phyloP scores from a whole-genome alignment of 83 land plant genomes.

The Thuja plicata region DNA sequence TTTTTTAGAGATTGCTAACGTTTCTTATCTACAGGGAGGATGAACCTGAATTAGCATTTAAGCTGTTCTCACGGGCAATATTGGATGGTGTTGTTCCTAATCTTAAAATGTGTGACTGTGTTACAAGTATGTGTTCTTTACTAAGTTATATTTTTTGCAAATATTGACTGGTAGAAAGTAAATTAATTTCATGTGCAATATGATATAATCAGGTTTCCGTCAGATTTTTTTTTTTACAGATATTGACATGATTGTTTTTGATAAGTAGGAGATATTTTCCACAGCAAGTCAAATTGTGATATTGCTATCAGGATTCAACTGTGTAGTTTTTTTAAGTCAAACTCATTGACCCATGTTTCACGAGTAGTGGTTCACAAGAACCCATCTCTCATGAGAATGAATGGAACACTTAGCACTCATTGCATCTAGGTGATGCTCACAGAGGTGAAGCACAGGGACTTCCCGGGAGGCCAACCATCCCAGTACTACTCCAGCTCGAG shows the following conservation, averaged over 20 bases:
- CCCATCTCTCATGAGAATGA: too few species aligned
- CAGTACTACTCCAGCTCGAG: too few species aligned
- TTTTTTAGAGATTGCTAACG: background rate
- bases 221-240: background rate
- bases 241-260: background rate
- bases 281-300: too few species aligned
- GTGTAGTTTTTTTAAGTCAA: too few species aligned
- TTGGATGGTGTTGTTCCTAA: conserved; percentile 48
- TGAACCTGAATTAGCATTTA: conserved; percentile 51
- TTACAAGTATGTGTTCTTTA: conserved; percentile 34
- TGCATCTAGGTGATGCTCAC: too few species aligned
- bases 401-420: too few species aligned
- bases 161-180: background rate
- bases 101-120: conserved; percentile 46
- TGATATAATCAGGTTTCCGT: background rate
- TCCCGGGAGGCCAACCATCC: too few species aligned
- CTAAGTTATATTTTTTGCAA: background rate
- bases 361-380: too few species aligned
- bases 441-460: too few species aligned
- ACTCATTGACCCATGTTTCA: too few species aligned
- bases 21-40: conserved; percentile 34
- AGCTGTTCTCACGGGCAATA: conserved; percentile 41
- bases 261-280: too few species aligned
- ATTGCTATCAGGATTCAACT: too few species aligned
- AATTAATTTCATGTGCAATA: background rate